Percentiles rank a stretch among this genome's conserved stretches.
phyloP scores from a whole-genome alignment of 306 rosid genomes.

The Oxytropis ochrocephala region DNA sequence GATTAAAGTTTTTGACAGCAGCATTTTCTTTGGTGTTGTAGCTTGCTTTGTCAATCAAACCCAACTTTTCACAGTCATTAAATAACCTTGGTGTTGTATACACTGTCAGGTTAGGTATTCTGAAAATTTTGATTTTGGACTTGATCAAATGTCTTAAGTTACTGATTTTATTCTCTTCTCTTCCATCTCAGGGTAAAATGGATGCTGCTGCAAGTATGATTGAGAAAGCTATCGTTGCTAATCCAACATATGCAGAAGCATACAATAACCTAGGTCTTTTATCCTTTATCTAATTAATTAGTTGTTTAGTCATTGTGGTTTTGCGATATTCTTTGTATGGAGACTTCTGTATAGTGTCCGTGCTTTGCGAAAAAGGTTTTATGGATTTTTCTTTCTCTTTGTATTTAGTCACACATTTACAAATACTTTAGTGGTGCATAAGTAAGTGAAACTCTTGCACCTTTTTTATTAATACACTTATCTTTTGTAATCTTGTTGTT shows the following conservation, averaged over 20 bases:
- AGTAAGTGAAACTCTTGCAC: background rate
- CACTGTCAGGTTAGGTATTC: constrained; percentile 75
- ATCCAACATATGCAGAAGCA: constrained; percentile 97
- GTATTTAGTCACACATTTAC: background rate
- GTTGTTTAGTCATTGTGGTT: constrained; percentile 4
- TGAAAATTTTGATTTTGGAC: constrained; percentile 2
- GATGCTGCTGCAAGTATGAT: constrained; percentile 97
- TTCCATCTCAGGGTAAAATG: constrained; percentile 77
- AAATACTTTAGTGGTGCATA: background rate
- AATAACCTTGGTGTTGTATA: constrained; percentile 96
- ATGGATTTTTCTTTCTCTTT: background rate
- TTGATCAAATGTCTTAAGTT: constrained; percentile 12
- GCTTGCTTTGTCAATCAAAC: constrained; percentile 86
- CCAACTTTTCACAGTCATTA: constrained; percentile 87
- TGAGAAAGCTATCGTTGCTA: constrained; percentile 89
- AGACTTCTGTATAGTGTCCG: background rate
- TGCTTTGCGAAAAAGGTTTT: background rate
- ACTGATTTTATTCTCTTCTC: constrained; percentile 9
- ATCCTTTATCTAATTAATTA: background rate
- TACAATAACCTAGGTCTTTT: constrained; percentile 82
- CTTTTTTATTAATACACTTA: background rate
- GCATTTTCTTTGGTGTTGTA: no score
- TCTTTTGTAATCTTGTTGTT: constrained; percentile 16
- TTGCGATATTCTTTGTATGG: background rate
- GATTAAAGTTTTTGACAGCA: no score